These are phyloP conservation scores for Cutaneotrichosporon dermatis DNA, from an alignment of 1,284 basidiomycete species.

Conservation along the genomic window DNA sequence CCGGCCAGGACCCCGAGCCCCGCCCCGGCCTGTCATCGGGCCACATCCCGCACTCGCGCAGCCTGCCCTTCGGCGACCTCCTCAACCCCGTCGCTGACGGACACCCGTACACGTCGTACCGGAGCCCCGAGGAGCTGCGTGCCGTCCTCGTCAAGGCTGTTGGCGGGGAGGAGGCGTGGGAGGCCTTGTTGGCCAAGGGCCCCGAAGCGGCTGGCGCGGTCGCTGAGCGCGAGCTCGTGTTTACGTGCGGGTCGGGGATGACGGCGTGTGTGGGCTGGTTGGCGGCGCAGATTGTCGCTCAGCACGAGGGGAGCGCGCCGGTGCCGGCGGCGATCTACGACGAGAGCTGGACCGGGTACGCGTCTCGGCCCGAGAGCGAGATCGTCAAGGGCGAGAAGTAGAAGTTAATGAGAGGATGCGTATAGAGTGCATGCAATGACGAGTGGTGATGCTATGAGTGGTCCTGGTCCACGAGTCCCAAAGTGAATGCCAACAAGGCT, in stretches of 20 bases:
- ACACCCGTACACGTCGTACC: slow-evolving; percentile 54
- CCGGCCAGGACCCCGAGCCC: slow-evolving; percentile 82
- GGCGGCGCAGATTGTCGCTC: slow-evolving; percentile 77
- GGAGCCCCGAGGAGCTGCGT: slow-evolving; percentile 58
- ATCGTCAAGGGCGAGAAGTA: slow-evolving; percentile 17
- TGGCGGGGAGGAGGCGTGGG: slow-evolving; percentile 51
- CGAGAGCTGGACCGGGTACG: slow-evolving; percentile 46
- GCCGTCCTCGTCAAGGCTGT: slow-evolving; percentile 54
- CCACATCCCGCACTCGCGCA: slow-evolving; percentile 83
- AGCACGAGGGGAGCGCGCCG: slow-evolving; percentile 55
- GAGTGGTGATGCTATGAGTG: neutral
- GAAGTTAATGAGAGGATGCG: no score
- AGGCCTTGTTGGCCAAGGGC: slow-evolving; percentile 48
- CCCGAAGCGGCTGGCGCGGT: slow-evolving; percentile 53
- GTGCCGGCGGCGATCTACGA: slow-evolving; percentile 48
- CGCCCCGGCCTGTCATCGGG: slow-evolving; percentile 81
- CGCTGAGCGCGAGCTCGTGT: slow-evolving; percentile 57
- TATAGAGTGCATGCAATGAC: slow-evolving; percentile 1
- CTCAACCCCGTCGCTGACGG: slow-evolving; percentile 51
- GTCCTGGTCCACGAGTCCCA: no score
- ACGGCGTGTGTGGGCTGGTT: slow-evolving; percentile 91
- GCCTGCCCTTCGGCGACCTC: slow-evolving; percentile 78
- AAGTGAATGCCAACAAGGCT: neutral
- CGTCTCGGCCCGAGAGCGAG: slow-evolving; percentile 25
- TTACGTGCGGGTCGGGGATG: slow-evolving; percentile 92